Base-by-base conservation (phyloP, 352 stramenopile genomes). In the Phytophthora macrochlamydospora region DNA sequence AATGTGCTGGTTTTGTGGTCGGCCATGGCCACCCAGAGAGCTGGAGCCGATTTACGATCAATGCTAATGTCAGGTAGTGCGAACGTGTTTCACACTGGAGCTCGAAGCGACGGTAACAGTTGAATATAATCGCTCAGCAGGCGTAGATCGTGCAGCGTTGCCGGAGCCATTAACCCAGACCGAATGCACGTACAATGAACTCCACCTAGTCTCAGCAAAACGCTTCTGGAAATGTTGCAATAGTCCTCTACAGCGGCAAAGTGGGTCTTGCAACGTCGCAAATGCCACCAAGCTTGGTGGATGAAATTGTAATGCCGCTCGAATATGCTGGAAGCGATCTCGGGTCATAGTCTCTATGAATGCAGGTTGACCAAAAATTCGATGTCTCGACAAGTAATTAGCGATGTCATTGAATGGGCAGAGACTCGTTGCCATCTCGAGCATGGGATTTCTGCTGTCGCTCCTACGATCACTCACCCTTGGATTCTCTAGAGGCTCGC, bases 161-260 rank as follows among this genome's bases (percentile, higher is more conserved):
- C 50, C 42, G 4, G 59, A 59, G 0, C 51, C 51, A 30, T 66
- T 66, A 35, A 59, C 43, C 59, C 59, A 67, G 14, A 67, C 0
- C 6, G 42, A 60, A 29, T 67, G 43, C 1, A 67, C 51, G 44
- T 67, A 67, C 3, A 60, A 33, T 12, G 59, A 13, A 11, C 42
- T 3, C 59, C 51, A 67, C 1, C 51, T 24, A 24, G 44, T 61
- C 44, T 59, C 51, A 2, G 51, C 44, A 45, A 67, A 56, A 2
- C 45, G 51, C 51, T 67, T 60, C 28, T 67, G 51, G 44, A 57
- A 67, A 38, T 61, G 28, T 5, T 67, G 28, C 51, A 67, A n/a
- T 18, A 67, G 42, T 5, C 51, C 44, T 46, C 44, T 30, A 35
- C 51, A 61, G 13, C 44, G 33, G 29, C 51, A 61, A 28, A 61